phyloP scores from a whole-genome alignment of 768 basidiomycete genomes.

The Paxillus involutus region DNA sequence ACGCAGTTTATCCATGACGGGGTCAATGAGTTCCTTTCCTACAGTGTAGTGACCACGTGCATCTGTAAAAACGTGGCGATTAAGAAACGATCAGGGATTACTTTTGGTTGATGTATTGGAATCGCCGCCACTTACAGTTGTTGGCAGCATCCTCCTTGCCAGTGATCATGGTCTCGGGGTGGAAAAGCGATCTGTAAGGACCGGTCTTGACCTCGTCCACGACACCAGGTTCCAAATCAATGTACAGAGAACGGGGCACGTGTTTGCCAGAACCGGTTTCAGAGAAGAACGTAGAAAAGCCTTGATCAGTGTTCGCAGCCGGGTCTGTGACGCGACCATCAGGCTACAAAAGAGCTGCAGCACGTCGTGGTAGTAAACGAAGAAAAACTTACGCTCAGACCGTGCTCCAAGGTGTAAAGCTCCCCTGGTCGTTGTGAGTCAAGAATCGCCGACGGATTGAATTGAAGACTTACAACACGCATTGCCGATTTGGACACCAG shows the following conservation, averaged over 20 bases:
- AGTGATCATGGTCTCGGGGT: conserved; percentile 94
- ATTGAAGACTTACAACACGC: conserved; percentile 78
- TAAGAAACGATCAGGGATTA: conserved; percentile 11
- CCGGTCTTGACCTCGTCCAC: conserved; percentile 95
- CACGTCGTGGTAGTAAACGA: conserved; percentile 4
- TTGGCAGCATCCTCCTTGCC: conserved; percentile 99
- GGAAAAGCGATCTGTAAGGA: conserved; percentile 90
- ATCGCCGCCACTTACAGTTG: conserved; percentile 73
- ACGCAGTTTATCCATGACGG: conserved; percentile 95
- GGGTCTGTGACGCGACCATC: conserved; percentile 83
- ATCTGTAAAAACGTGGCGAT: conserved; percentile 48
- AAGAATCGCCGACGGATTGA: conserved; percentile 5
- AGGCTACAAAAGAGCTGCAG: conserved; percentile 50
- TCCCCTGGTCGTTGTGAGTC: conserved; percentile 62
- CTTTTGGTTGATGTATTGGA: neutral
- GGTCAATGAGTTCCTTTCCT: conserved; percentile 97
- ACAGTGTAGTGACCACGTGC: conserved; percentile 99
- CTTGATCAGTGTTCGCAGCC: conserved; percentile 58
- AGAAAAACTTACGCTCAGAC: conserved; percentile 72
- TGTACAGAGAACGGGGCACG: conserved; percentile 95
- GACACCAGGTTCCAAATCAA: conserved; percentile 92
- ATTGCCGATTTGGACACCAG: conserved; percentile 92
- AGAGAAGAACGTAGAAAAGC: conserved; percentile 98
- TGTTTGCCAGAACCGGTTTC: conserved; percentile 92
- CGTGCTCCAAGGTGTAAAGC: conserved; percentile 97